A percentile compares a stretch with the other conserved stretches of the same genome.
Evolutionary conservation across 345 rosid species (phyloP).

Genomic region (Eucalyptus rudis): DNA sequence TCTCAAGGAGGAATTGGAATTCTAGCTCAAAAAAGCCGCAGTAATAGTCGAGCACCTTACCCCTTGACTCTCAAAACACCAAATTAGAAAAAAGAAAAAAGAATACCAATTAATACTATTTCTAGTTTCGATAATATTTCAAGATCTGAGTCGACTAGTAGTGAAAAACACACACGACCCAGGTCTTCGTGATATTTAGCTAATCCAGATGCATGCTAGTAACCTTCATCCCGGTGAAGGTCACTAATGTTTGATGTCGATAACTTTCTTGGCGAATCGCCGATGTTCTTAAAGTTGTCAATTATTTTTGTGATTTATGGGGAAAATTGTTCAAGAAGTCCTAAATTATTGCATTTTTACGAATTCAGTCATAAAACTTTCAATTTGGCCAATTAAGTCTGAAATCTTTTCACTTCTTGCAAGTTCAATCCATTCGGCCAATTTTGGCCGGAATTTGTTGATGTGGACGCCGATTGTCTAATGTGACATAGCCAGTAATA

Average conservation of each 20-base stretch:
- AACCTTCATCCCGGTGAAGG: no score
- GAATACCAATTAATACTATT: neutral
- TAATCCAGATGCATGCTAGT: neutral
- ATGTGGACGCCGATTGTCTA: no score
- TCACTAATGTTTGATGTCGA: no score
- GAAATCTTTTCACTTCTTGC: no score
- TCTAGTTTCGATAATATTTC: neutral
- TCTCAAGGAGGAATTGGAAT: slow-evolving; percentile 7
- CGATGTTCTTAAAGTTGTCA: no score
- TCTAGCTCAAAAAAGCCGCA: slow-evolving; percentile 59
- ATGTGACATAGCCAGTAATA: no score
- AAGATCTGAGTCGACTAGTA: neutral
- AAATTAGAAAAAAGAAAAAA: neutral
- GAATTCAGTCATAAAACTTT: no score
- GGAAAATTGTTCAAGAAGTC: no score
- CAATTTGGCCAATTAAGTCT: fast-evolving
- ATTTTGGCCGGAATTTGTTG: fast-evolving
- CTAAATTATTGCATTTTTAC: fast-evolving
- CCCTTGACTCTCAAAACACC: neutral
- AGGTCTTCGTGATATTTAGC: neutral
- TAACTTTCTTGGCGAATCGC: no score
- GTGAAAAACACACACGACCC: slow-evolving; percentile 8
- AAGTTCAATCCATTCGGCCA: no score
- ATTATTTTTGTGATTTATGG: no score
- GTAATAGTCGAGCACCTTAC: neutral